Percentiles rank a stretch among this genome's conserved stretches.
Conservation (phyloP, 345 rosid species). For the Pistacia vera region DNA sequence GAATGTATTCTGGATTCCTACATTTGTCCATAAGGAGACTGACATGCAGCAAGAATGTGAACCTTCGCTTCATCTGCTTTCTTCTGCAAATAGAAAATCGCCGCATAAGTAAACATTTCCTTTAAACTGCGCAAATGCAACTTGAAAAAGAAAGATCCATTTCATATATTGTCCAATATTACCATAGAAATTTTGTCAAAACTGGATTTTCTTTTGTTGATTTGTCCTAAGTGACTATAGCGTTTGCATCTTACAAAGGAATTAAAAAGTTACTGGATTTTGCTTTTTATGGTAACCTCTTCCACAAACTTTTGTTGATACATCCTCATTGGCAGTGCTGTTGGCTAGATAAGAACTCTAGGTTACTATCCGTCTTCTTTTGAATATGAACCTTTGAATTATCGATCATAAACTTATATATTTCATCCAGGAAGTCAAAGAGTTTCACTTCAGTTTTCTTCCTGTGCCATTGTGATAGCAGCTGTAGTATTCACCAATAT, state of each 20-base stretch:
- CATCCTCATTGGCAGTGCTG: too few relatives aligned
- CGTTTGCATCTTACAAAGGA: too few relatives aligned
- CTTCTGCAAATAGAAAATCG: conserved; percentile 45
- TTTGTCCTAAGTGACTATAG: too few relatives aligned
- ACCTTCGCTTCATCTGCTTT: conserved; percentile 64
- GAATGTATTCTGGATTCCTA: conserved; percentile 21
- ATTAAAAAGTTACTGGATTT: too few relatives aligned
- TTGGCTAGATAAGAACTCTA: too few relatives aligned
- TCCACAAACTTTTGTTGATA: too few relatives aligned
- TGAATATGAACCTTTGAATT: not conserved
- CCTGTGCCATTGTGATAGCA: not conserved
- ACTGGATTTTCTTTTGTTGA: not conserved
- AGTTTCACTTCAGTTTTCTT: not conserved
- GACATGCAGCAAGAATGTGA: conserved; percentile 59
- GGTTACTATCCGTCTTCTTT: too few relatives aligned
- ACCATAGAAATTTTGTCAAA: not conserved
- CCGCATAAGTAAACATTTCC: too few relatives aligned
- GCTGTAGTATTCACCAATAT: not conserved
- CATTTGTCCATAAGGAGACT: conserved; percentile 81
- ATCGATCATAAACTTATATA: not conserved
- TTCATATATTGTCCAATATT: too few relatives aligned
- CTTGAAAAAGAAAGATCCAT: too few relatives aligned
- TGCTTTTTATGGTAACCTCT: too few relatives aligned
- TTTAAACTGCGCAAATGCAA: too few relatives aligned
- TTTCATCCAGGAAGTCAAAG: not conserved